A percentile compares a stretch with the other conserved stretches of the same genome.
Conservation (phyloP, 306 rosid genomes). For the Castanea sativa region DNA sequence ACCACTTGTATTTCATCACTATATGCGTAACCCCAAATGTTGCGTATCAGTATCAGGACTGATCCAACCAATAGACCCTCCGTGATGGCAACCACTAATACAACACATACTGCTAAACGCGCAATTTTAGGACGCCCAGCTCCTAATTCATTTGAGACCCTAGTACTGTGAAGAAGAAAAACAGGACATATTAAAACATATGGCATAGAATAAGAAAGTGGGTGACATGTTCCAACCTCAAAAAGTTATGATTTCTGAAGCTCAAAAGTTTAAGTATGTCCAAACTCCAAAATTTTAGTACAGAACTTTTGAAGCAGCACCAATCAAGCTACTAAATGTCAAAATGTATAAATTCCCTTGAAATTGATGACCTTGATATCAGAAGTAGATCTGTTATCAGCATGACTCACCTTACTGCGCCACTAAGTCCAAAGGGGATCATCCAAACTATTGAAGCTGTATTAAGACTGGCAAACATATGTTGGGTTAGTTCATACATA, state of each 20-base stretch:
- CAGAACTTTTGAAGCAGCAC: neutral
- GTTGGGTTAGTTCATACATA: neutral
- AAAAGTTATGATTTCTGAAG: neutral
- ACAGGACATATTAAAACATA: neutral
- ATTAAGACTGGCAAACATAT: constrained; percentile 47
- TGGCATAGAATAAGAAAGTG: neutral
- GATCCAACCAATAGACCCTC: constrained; percentile 49
- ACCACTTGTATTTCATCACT: constrained; percentile 58
- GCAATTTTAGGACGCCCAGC: constrained; percentile 59
- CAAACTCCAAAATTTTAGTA: too few relatives aligned
- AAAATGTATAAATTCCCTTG: neutral
- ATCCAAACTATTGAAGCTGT: constrained; percentile 60
- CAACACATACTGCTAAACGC: constrained; percentile 55
- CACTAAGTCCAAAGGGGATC: constrained; percentile 77
- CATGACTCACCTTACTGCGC: constrained; percentile 63
- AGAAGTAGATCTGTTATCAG: neutral
- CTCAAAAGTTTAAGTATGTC: neutral
- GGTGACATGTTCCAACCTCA: neutral
- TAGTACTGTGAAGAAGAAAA: constrained; percentile 42
- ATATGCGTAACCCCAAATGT: constrained; percentile 71
- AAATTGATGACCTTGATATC: neutral
- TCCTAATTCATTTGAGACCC: constrained; percentile 80
- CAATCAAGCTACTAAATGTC: neutral
- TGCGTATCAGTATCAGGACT: constrained; percentile 47
- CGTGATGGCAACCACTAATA: constrained; percentile 41